Conservation (phyloP, 371 early-diverging fungal species). For the Zancudomyces culisetae region DNA sequence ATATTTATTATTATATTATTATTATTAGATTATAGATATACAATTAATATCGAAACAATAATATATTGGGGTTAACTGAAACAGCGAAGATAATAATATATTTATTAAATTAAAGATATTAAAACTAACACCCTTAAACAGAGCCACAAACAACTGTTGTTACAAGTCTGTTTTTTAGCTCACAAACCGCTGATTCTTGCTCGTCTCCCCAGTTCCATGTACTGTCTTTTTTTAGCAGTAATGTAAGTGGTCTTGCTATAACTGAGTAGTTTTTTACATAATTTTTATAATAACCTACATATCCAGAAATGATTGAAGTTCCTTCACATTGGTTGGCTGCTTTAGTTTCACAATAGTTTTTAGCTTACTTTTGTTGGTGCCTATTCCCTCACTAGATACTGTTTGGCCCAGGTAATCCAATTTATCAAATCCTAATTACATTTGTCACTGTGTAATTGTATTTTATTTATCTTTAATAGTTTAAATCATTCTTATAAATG, state of each 20-base stretch:
- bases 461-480: conserved; percentile 5
- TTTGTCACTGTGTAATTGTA: conserved; percentile 12
- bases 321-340: conserved; percentile 6
- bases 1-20: too few relatives aligned
- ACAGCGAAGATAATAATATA: too few relatives aligned
- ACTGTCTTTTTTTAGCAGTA: conserved; percentile 7
- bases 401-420: conserved; percentile 1
- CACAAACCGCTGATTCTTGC: background rate
- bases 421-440: conserved; percentile 1
- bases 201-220: background rate
- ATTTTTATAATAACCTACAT: conserved; percentile 11
- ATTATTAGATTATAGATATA: too few relatives aligned
- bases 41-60: too few relatives aligned
- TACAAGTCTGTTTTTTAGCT: background rate
- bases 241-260: conserved; percentile 10
- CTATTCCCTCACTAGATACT: conserved; percentile 4
- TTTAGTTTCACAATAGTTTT: conserved; percentile 6
- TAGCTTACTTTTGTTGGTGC: conserved; percentile 6
- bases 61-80: too few relatives aligned
- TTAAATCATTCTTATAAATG: conserved; percentile 1
- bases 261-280: conserved; percentile 9
- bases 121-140: too few relatives aligned
- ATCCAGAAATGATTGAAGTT: conserved; percentile 11
- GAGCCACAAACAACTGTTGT: too few relatives aligned
- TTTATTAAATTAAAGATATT: too few relatives aligned